A percentile compares a stretch with the other conserved stretches of the same genome.
These are phyloP conservation scores for Ehretia macrophylla DNA, from an alignment of 257 asterid species.

Conservation along the genomic window DNA sequence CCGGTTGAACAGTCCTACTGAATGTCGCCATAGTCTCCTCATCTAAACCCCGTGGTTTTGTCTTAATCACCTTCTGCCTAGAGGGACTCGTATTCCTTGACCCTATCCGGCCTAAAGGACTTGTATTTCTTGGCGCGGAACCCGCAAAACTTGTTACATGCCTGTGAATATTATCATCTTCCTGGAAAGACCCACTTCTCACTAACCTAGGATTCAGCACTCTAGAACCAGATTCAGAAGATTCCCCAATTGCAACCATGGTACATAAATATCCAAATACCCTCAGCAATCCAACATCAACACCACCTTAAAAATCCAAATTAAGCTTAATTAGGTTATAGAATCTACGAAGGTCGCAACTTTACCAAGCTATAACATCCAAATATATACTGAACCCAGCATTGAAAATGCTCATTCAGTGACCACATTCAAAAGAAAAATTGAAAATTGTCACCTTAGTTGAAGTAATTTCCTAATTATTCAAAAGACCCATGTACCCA, in stretches of 20 bases:
- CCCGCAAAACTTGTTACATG: constrained; percentile 59
- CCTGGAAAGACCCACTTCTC: constrained; percentile 47
- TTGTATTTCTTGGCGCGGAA: constrained; percentile 71
- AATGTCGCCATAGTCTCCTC: constrained; percentile 82
- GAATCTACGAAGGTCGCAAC: constrained; percentile 3
- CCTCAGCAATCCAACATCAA: constrained; percentile 13
- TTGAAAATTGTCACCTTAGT: constrained; percentile 5
- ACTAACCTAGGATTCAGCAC: constrained; percentile 38
- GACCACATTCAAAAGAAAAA: not conserved
- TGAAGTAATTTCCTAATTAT: constrained; percentile 12
- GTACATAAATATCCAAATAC: constrained; percentile 8
- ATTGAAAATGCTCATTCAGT: constrained; percentile 11
- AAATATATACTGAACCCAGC: constrained; percentile 6
- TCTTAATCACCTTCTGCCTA: constrained; percentile 68
- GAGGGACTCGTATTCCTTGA: constrained; percentile 93
- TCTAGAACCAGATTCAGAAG: constrained; percentile 53
- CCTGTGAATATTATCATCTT: constrained; percentile 56
- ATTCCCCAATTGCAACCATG: constrained; percentile 50
- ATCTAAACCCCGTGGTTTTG: constrained; percentile 95
- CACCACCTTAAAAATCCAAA: constrained; percentile 9
- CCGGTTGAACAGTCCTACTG: constrained; percentile 60
- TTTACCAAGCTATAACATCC: constrained; percentile 6
- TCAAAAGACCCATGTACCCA: constrained; percentile 10
- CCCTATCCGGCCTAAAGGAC: constrained; percentile 78
- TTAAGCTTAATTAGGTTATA: not conserved